These are phyloP conservation scores for Suhomyces tanzawaensis DNA, from an alignment of 805 yeast species.

Conservation along the genomic window DNA sequence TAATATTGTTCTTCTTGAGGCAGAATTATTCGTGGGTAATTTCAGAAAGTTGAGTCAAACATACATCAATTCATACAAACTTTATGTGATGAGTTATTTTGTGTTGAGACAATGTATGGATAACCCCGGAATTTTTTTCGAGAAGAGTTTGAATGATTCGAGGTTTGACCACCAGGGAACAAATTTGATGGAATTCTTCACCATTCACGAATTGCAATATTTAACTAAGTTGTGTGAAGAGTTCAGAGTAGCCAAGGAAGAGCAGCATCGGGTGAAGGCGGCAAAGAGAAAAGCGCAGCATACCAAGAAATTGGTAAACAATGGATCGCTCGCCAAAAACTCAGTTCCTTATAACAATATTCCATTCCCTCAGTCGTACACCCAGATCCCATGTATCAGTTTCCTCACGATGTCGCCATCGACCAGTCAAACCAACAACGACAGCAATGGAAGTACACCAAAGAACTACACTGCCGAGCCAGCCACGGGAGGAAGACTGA, in stretches of 20 bases:
- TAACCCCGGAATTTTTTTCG: conserved; percentile 36
- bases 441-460: conserved; percentile 1
- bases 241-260: conserved; percentile 35
- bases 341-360: conserved; percentile 4
- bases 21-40: conserved; percentile 43
- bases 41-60: conserved; percentile 36
- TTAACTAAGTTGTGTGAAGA: conserved; percentile 39
- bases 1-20: conserved; percentile 31
- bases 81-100: conserved; percentile 41
- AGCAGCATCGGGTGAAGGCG: conserved; percentile 11
- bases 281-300: not conserved
- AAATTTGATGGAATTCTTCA: conserved; percentile 37
- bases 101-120: conserved; percentile 42
- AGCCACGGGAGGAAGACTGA: not conserved
- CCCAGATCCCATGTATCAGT: conserved; percentile 2
- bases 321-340: not conserved
- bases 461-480: not conserved
- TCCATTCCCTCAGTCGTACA: conserved; percentile 5
- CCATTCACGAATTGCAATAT: conserved; percentile 34
- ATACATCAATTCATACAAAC: conserved; percentile 39
- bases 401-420: conserved; percentile 1
- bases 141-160: conserved; percentile 24
- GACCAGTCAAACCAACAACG: not conserved
- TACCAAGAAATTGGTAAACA: not conserved
- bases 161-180: conserved; percentile 35